Evolutionary conservation across 1,284 basidiomycete genomes (phyloP).

Genomic region (Lentinula novae-zelandiae): DNA sequence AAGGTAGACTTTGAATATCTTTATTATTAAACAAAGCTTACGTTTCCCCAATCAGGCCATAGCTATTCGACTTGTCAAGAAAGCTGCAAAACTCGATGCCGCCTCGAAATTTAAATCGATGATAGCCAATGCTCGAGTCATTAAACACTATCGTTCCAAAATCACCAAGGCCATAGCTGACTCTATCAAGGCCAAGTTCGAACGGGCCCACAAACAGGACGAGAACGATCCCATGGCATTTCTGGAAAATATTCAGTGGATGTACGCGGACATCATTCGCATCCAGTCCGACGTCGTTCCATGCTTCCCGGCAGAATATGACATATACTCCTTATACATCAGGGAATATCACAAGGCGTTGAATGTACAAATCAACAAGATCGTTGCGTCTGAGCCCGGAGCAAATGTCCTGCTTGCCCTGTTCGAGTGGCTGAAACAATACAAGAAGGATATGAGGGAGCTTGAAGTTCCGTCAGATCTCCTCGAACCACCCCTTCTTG

Average conservation of each 20-base stretch:
- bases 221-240: slow-evolving; percentile 69
- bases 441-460: slow-evolving; percentile 94
- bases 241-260: slow-evolving; percentile 81
- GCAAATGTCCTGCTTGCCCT: slow-evolving; percentile 84
- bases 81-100: slow-evolving; percentile 84
- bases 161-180: slow-evolving; percentile 80
- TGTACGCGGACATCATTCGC: slow-evolving; percentile 92
- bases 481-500: slow-evolving; percentile 86
- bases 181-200: slow-evolving; percentile 75
- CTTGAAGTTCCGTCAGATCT: slow-evolving; percentile 79
- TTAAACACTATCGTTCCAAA: slow-evolving; percentile 96
- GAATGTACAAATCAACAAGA: slow-evolving; percentile 69
- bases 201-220: slow-evolving; percentile 62
- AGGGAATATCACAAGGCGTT: slow-evolving; percentile 93
- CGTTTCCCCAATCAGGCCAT: slow-evolving; percentile 56
- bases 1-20: slow-evolving; percentile 55
- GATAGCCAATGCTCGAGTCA: slow-evolving; percentile 88
- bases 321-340: slow-evolving; percentile 82
- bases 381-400: slow-evolving; percentile 78
- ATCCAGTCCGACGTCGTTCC: slow-evolving; percentile 86
- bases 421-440: slow-evolving; percentile 93
- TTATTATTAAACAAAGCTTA: not conserved
- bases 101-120: slow-evolving; percentile 89
- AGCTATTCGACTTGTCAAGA: slow-evolving; percentile 91
- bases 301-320: slow-evolving; percentile 91